Base-by-base conservation (phyloP, 164 flowering plant genomes). In the Akebia trifoliata region DNA sequence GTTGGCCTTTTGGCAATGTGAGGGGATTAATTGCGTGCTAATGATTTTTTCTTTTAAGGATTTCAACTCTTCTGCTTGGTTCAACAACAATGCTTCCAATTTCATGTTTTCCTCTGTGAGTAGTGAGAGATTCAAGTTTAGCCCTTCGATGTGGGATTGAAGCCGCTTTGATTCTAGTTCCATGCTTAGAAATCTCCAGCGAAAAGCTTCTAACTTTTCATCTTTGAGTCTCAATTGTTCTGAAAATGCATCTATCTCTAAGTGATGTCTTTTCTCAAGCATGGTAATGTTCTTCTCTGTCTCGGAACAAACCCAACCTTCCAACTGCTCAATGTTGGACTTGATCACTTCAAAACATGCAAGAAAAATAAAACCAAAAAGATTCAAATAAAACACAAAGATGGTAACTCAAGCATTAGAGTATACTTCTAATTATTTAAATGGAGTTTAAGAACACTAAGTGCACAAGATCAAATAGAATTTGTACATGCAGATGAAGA, bases 191-290 rank as follows among this genome's bases (percentile, higher is more conserved):
- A 79, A 47, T 44, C 72, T 77, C 99, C 96, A 87, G 0, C 72
- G 81, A n/a, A 54, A 79, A 30, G 79, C 80, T 68, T 87, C 96
- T 47, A 90, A 37, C 56, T 83, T 87, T 66, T 89, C 97, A 65
- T 89, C 95, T 71, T 79, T 89, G 58, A 76, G 70, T 57, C 84
- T 78, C 79, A 89, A 66, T 63, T 93, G 85, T 67, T 93, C 92
- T 8, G 75, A 73, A 60, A 90, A 87, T 35, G 94, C 90, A 37
- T 90, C 86, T 56, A 87, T 59, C 62, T 93, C 99, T 40, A 66
- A 38, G 42, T 68, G 72, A 74, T 86, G 95, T 73, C 82, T 81
- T 45, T 82, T 82, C 70, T 81, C 82, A 50, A 78, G 53, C 26
- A 65, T 52, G 18, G 64, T 22, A 15, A 67, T 69, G 59, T 74